A percentile compares a stretch with the other conserved stretches of the same genome.
phyloP scores from a whole-genome alignment of 805 yeast genomes.

The Zygotorulaspora florentina region DNA sequence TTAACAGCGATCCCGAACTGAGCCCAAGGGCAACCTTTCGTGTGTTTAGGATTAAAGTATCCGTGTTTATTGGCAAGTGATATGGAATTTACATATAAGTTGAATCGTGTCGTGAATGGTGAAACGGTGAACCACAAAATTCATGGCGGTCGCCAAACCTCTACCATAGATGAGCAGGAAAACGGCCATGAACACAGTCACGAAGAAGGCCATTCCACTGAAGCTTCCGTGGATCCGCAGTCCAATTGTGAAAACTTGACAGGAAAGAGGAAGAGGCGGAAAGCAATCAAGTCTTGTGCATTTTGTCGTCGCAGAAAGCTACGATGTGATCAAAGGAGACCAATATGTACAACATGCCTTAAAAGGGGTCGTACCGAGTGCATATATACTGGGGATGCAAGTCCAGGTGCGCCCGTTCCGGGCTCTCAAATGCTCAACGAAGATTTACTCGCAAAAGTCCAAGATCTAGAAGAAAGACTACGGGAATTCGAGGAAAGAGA shows the following conservation, averaged over 20 bases:
- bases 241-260: neutral
- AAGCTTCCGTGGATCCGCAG: neutral
- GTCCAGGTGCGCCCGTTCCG: neutral
- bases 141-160: neutral
- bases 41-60: too few relatives aligned
- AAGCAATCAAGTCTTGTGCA: conserved; percentile 27
- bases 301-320: conserved; percentile 30
- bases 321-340: conserved; percentile 29
- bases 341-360: conserved; percentile 28
- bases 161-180: neutral
- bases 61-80: too few relatives aligned
- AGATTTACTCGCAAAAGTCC: conserved; percentile 4
- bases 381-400: conserved; percentile 13
- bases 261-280: conserved; percentile 18
- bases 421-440: conserved; percentile 1
- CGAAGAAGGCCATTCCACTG: neutral
- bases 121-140: too few relatives aligned
- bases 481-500: neutral
- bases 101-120: too few relatives aligned
- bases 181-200: neutral
- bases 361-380: conserved; percentile 19
- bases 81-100: too few relatives aligned
- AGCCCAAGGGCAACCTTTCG: too few relatives aligned
- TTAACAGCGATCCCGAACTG: too few relatives aligned
- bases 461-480: conserved; percentile 9